Evolutionary conservation across 371 early-diverging fungal genomes (phyloP).

Genomic region (Syncephalastrum contaminatum): DNA sequence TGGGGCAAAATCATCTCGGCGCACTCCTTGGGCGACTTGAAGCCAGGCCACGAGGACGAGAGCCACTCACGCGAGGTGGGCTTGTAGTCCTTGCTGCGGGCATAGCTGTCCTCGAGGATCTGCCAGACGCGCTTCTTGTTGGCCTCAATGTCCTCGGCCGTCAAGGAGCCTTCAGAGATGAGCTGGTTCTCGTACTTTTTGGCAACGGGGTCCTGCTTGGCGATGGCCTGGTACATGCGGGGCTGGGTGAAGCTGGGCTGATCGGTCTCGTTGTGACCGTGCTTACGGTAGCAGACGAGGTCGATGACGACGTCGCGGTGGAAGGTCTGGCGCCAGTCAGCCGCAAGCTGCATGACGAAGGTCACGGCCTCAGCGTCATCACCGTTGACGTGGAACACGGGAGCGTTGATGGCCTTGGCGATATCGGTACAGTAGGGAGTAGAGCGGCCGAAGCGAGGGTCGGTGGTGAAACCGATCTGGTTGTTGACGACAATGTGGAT

Average conservation of each 20-base stretch:
- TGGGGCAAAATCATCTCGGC: slow-evolving; percentile 68
- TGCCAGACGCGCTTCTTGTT: slow-evolving; percentile 91
- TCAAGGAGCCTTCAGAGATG: slow-evolving; percentile 80
- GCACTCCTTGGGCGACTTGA: slow-evolving; percentile 82
- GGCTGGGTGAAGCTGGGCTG: slow-evolving; percentile 98
- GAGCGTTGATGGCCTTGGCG: slow-evolving; percentile 94
- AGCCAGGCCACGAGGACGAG: slow-evolving; percentile 88
- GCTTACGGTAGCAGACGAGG: slow-evolving; percentile 94
- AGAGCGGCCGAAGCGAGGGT: slow-evolving; percentile 92
- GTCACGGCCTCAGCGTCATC: slow-evolving; percentile 97
- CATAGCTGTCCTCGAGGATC: slow-evolving; percentile 88
- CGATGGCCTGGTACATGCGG: slow-evolving; percentile 92
- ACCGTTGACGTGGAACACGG: slow-evolving; percentile 97
- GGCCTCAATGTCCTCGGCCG: slow-evolving; percentile 75
- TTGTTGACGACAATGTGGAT: slow-evolving; percentile 98
- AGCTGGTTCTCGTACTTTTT: slow-evolving; percentile 84
- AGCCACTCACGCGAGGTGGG: slow-evolving; percentile 92
- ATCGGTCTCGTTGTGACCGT: slow-evolving; percentile 98
- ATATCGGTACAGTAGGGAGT: slow-evolving; percentile 97
- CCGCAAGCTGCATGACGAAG: slow-evolving; percentile 89
- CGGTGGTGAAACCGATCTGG: slow-evolving; percentile 98
- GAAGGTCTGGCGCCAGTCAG: slow-evolving; percentile 95
- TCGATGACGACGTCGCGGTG: slow-evolving; percentile 96
- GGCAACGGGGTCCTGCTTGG: slow-evolving; percentile 78
- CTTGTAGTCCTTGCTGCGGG: slow-evolving; percentile 86